Evolutionary conservation across 106 monocot species (phyloP), one percentile per base, ranked within the genome.

Genomic region (Apostasia shenzhenica): DNA sequence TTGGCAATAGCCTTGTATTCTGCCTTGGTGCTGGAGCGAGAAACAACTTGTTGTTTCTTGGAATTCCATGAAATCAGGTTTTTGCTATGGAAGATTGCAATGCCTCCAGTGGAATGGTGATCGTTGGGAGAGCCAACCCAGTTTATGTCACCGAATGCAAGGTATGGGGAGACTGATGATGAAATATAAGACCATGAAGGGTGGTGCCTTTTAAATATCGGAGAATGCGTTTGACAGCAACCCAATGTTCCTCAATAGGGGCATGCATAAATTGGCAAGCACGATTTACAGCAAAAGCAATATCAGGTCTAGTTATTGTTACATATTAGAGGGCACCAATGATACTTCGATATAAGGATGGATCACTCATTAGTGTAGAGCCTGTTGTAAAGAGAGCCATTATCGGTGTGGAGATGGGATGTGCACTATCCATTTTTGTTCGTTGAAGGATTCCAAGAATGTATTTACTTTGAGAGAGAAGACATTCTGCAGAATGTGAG

Each of bases 281-380:
- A 3, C n/a, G 66, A 49, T 68, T 68, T 3, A 68, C 37, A 48
- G 38, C 67, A 41, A 13, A 68, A 37, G 67, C 37, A 53, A 68
- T 52, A 8, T 66, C 49, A 5, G 51, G 51, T 7, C 51, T 46
- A 14, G 67, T 68, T 0, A 68, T 6, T 2, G 53, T 68, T 1
- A 54, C 6, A 51, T 53, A 68, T 41, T 68, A 1, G 2, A 52
- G 67, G 1, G 51, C 51, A 39, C 67, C 37, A 38, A 68, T 11
- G 6, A 68, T 41, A 38, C 48, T 50, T 2, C 51, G 51, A 68
- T 68, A 53, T 7, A 14, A 2, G 6, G 49, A 5, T 14, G 10
- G 45, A 49, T 66, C 66, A 52, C 4, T 1, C 6, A 12, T 54
- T 3, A 41, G 26, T 26, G 26, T 14, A 68, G 51, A 12, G 8